Evolutionary conservation across 768 basidiomycete species (phyloP), one percentile per base, ranked within the genome.

Genomic region (Pholiota microspora): DNA sequence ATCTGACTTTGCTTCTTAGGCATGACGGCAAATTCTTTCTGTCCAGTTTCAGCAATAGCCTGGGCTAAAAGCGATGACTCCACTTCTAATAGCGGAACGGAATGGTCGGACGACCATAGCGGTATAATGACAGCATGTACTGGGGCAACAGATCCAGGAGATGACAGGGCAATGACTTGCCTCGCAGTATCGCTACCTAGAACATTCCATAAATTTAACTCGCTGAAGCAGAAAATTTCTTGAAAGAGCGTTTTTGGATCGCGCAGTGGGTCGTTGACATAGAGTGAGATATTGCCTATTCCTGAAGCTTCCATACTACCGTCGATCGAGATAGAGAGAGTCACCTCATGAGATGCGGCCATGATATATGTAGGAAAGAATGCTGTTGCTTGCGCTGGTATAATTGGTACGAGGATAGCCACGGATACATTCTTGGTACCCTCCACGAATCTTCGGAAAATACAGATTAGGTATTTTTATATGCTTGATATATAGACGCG

Each of bases 381-480:
- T 16, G 63, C 55, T 25, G 65, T 46, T 2, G 60, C 53, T n/a
- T 47, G 48, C 16, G 46, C 40, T 13, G 55, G 51, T 10, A 45
- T 45, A 44, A 65, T 62, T 47, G 74, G 69, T 35, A 71, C 61
- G 32, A 77, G 57, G 51, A 77, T 57, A 29, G 73, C 47, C 36
- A 74, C 16, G 29, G 64, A 62, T 23, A 68, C 65, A n/a, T n/a
- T n/a, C n/a, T n/a, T n/a, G n/a, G n/a, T n/a, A n/a, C n/a, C n/a
- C n/a, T n/a, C n/a, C n/a, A n/a, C n/a, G n/a, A n/a, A n/a, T n/a
- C n/a, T n/a, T n/a, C n/a, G n/a, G n/a, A n/a, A n/a, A n/a, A n/a
- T n/a, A n/a, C n/a, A n/a, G n/a, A n/a, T n/a, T n/a, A n/a, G n/a
- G n/a, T n/a, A n/a, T n/a, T n/a, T n/a, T n/a, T n/a, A n/a, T n/a